These are phyloP conservation scores for Xerocomus potaroensis DNA, from an alignment of 768 basidiomycete species.

Conservation along the genomic window DNA sequence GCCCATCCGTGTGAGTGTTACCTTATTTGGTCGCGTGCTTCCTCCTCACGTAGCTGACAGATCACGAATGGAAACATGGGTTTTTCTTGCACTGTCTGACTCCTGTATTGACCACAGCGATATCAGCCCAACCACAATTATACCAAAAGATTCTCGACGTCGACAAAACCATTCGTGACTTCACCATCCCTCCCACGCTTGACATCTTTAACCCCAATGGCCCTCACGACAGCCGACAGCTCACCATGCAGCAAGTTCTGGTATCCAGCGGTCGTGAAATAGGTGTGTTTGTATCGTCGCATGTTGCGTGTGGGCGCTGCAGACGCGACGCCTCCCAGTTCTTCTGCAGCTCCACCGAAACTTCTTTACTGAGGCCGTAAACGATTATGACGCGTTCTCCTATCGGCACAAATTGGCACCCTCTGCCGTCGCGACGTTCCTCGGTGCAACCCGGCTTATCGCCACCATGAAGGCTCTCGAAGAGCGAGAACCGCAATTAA, in stretches of 20 bases:
- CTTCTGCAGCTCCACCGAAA: slow-evolving; percentile 64
- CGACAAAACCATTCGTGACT: slow-evolving; percentile 54
- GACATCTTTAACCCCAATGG: slow-evolving; percentile 38
- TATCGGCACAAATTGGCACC: slow-evolving; percentile 61
- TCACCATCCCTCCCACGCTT: slow-evolving; percentile 47
- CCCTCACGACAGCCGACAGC: slow-evolving; percentile 42
- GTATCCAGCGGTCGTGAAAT: slow-evolving; percentile 60
- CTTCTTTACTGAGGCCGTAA: slow-evolving; percentile 65
- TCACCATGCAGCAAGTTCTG: slow-evolving; percentile 62
- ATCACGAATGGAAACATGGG: slow-evolving; percentile 67
- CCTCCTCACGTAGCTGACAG: slow-evolving; percentile 32
- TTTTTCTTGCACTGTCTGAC: slow-evolving; percentile 62
- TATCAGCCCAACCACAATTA: slow-evolving; percentile 46
- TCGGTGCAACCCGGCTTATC: slow-evolving; percentile 54
- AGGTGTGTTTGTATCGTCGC: slow-evolving; percentile 37
- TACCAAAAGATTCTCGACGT: slow-evolving; percentile 51
- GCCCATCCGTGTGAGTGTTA: slow-evolving; percentile 27
- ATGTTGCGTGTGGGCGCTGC: neutral
- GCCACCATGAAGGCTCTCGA: slow-evolving; percentile 53
- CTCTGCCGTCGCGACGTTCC: slow-evolving; percentile 67
- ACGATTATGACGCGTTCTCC: slow-evolving; percentile 47
- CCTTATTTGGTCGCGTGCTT: slow-evolving; percentile 4
- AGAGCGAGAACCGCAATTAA: slow-evolving; percentile 55
- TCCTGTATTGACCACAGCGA: slow-evolving; percentile 57
- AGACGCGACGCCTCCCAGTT: slow-evolving; percentile 35